Evolutionary conservation across 2,329 filamentous ascomycete species (phyloP), one percentile per base, ranked within the genome.

Genomic region (Aspergillus spinulosporus): DNA sequence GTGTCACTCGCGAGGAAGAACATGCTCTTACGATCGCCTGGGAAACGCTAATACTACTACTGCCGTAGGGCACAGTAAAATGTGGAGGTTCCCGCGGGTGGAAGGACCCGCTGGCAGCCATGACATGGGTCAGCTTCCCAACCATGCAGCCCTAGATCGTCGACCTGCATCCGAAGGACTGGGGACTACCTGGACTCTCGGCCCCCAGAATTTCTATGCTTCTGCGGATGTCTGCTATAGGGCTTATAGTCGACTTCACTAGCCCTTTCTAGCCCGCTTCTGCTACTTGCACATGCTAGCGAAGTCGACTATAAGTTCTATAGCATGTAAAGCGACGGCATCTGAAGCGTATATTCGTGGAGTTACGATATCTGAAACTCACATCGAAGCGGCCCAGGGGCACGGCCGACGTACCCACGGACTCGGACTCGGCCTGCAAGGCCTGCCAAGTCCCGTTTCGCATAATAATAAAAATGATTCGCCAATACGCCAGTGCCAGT

Each of bases 1-100:
- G 40, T 70, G 66, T 45, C 50, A 26, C 15, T 57, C 62, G 12
- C 60, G 64, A 32, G 54, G 49, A 8, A 62, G 57, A 42, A 5
- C 8, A 3, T 70, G 68, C 47, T 65, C 62, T 7, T 69, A 68
- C 29, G 56, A 63, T 26, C 64, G 63, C 2, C 58, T 69, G 0
- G 8, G 43, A 7, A 52, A 59, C 6, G 44, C 44, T 26, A 52
- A 43, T 37, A 11, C 31, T 34, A 11, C 31, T 34, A 34, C 31
- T 34, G 31, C 31, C 31, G 9, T 12, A 8, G 34, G n/a, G 11
- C 34, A 12, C 11, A 12, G n/a, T 37, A 12, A 11, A 12, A 37
- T 37, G 34, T 37, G 34, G 8, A 37, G 7, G 9, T 12, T 37
- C 34, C 34, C 34, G 4, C 26, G 26, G 52, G 53, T 42, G 21